phyloP scores from a whole-genome alignment of 306 rosid genomes.

The Begonia peltatifolia region DNA sequence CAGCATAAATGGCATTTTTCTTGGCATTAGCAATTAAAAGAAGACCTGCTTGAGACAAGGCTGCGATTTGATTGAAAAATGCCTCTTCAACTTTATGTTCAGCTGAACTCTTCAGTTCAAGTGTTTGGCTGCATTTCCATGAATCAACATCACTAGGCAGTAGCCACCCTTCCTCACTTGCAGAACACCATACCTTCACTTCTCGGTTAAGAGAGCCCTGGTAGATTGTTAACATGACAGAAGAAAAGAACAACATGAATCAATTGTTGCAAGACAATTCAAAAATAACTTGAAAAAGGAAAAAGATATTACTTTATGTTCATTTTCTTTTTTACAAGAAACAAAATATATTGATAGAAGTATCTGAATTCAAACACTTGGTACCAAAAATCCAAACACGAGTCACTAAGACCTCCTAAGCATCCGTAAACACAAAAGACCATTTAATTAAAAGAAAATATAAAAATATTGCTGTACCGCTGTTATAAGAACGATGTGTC shows the following conservation, averaged over 20 bases:
- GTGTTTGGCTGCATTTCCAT: slow-evolving; percentile 85
- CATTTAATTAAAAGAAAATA: neutral
- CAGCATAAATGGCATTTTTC: slow-evolving; percentile 96
- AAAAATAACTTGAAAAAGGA: too few species aligned
- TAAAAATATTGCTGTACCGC: slow-evolving; percentile 28
- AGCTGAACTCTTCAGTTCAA: slow-evolving; percentile 81
- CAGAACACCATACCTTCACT: slow-evolving; percentile 83
- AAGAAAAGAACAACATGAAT: too few species aligned
- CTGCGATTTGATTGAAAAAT: slow-evolving; percentile 88
- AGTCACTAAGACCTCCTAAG: neutral
- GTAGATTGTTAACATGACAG: too few species aligned
- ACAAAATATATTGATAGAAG: slow-evolving; percentile 1
- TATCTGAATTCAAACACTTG: neutral
- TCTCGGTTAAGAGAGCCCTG: slow-evolving; percentile 94
- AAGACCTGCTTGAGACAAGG: slow-evolving; percentile 86
- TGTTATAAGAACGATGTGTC: slow-evolving; percentile 82
- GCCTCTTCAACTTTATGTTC: slow-evolving; percentile 63
- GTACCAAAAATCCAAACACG: neutral
- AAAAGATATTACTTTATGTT: neutral
- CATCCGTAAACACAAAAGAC: neutral
- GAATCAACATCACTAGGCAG: slow-evolving; percentile 76
- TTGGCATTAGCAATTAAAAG: slow-evolving; percentile 96
- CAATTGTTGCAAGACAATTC: neutral
- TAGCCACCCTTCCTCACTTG: slow-evolving; percentile 87
- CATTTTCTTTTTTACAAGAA: neutral